Evolutionary conservation across 257 asterid species (phyloP), one percentile per base, ranked within the genome.

Genomic region (Ilex aquifolium): DNA sequence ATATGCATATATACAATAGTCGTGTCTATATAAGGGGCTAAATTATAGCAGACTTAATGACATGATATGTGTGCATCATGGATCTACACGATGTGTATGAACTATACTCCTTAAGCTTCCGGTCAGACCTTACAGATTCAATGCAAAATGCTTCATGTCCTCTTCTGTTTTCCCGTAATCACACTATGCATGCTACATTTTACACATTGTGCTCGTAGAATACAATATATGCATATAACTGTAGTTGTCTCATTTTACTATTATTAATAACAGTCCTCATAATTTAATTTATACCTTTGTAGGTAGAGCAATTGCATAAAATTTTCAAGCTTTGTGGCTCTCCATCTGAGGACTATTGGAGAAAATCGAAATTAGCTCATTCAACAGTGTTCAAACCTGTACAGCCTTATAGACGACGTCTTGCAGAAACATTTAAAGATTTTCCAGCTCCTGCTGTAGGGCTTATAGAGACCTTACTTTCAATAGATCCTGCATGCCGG

Each of bases 321-420:
- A 80, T 82, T 60, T 85, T 75, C 74, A 82, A 82, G 77, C 79
- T 85, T 62, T 85, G 92, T 65, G 92, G 92, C 59, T 78, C 87
- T 39, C 88, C 91, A 10, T 65, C 82, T n/a, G 88, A 76, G 13
- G 86, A 85, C 11, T 85, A 79, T 61, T 85, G 89, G 87, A 74
- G 61, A 61, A 80, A 79, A 56, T 66, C 82, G 30, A 71, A 70
- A 75, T 72, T 80, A 62, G 83, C 90, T 3, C 68, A 74, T 52
- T 73, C 81, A 36, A 63, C 81, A 56, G 64, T 80, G 49, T 80
- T 82, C 66, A 85, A 74, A 68, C 83, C 87, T 60, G 77, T 46
- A 27, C 76, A 73, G 21, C 87, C 84, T 53, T 82, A 82, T 66
- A 78, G 66, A 63, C 69, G 81, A 52, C 62, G 81, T 46, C 60